phyloP scores from a whole-genome alignment of 2,329 filamentous ascomycete species.

The Ascochyta lentis region DNA sequence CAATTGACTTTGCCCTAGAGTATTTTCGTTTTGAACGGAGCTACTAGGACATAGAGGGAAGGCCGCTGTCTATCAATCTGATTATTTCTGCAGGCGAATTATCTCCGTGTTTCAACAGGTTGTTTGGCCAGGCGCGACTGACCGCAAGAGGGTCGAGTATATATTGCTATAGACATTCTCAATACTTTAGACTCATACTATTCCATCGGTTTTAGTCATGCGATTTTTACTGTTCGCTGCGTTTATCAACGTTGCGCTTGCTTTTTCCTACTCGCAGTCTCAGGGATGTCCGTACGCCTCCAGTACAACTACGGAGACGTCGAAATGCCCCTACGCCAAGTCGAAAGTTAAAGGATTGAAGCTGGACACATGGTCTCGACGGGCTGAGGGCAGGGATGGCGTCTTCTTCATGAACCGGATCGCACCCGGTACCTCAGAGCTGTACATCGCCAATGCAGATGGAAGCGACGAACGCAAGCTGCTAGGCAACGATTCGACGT shows the following conservation, averaged over 20 bases:
- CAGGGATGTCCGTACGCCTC: not conserved
- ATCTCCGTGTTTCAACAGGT: not conserved
- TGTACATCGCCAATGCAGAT: slow-evolving; percentile 48
- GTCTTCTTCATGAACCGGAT: slow-evolving; percentile 49
- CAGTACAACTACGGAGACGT: not conserved
- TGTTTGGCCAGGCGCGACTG: not conserved
- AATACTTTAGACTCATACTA: not conserved
- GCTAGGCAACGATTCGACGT: slow-evolving; percentile 29
- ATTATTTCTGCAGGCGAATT: not conserved
- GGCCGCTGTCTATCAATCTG: not conserved
- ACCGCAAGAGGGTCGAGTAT: not conserved
- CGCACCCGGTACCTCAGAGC: slow-evolving; percentile 35
- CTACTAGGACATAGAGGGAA: not conserved
- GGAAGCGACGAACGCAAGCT: slow-evolving; percentile 49
- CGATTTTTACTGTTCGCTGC: not conserved
- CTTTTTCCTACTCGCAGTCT: not conserved
- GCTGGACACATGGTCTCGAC: not conserved
- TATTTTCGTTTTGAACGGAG: not conserved
- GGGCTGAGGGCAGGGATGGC: slow-evolving; percentile 20
- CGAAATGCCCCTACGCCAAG: not conserved
- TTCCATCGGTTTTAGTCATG: not conserved
- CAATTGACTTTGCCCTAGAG: not conserved
- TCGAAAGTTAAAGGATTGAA: not conserved
- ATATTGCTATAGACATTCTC: not conserved
- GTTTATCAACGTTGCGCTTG: not conserved